A percentile compares a stretch with the other conserved stretches of the same genome.
Evolutionary conservation across 2,329 filamentous ascomycete genomes (phyloP).

Genomic region (Diaporthe caulivora): DNA sequence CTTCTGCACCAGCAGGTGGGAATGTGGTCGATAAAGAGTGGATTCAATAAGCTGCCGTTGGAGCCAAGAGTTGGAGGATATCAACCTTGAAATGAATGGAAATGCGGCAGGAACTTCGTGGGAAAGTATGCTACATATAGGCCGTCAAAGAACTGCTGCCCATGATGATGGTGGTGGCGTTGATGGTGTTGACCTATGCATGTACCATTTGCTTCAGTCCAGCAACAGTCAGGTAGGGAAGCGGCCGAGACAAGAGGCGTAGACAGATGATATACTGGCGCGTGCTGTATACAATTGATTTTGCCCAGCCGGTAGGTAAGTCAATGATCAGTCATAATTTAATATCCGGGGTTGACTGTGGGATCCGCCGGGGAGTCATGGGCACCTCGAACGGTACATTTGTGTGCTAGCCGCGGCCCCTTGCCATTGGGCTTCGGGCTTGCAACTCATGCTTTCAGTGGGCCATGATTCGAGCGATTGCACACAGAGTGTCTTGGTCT

Average conservation of each 20-base stretch:
- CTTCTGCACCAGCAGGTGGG: conserved; percentile 13
- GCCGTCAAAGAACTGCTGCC: background rate
- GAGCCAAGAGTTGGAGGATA: background rate
- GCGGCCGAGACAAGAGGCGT: background rate
- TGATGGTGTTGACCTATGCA: background rate
- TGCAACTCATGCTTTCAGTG: background rate
- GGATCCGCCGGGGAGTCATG: conserved; percentile 7
- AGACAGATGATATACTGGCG: conserved; percentile 5
- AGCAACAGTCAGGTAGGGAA: background rate
- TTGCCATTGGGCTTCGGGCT: background rate
- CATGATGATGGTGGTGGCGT: background rate
- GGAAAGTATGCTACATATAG: background rate
- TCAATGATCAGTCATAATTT: conserved; percentile 3
- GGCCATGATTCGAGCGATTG: background rate
- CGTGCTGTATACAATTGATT: background rate
- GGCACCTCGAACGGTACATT: background rate
- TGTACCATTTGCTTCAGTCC: background rate
- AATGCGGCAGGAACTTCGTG: background rate
- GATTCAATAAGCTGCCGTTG: background rate
- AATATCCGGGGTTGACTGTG: conserved; percentile 4
- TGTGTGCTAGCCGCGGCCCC: background rate
- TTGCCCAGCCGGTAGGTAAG: background rate
- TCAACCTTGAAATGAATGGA: background rate
- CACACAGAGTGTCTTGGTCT: background rate
- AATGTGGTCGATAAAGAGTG: background rate